Percentiles rank a stretch among this genome's conserved stretches.
Evolutionary conservation across 2,329 filamentous ascomycete species (phyloP).

Genomic region (Mariannaea elegans): DNA sequence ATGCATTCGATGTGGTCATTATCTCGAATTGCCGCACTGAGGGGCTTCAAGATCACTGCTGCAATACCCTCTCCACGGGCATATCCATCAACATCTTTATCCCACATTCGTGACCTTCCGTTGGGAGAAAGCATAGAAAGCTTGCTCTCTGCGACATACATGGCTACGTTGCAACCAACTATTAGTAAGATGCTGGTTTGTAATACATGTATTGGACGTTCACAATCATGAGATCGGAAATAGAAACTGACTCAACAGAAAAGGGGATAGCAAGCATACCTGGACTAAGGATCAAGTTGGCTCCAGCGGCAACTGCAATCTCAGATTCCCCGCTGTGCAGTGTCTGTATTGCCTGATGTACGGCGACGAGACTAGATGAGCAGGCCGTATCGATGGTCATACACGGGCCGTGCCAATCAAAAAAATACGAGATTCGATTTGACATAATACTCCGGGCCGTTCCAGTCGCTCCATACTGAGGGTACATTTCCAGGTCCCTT

Average conservation of each 20-base stretch:
- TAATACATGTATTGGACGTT: no score
- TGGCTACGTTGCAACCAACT: background rate
- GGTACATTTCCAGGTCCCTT: background rate
- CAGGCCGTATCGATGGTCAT: constrained; percentile 61
- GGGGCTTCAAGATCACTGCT: background rate
- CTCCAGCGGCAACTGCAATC: background rate
- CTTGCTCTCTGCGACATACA: background rate
- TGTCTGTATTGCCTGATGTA: constrained; percentile 51
- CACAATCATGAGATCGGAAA: no score
- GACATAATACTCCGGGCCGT: constrained; percentile 52
- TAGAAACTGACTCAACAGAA: no score
- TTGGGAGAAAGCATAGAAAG: background rate
- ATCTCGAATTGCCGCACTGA: background rate
- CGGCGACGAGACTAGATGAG: constrained; percentile 56
- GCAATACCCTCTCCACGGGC: background rate
- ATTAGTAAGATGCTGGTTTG: background rate
- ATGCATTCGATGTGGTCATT: background rate
- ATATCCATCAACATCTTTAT: background rate
- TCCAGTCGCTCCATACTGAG: background rate
- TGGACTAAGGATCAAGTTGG: background rate
- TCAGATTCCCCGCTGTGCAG: background rate
- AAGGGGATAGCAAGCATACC: no score
- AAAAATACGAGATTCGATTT: constrained; percentile 63
- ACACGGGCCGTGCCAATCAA: constrained; percentile 60
- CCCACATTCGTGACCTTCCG: background rate